Conservation (phyloP, 768 basidiomycete genomes). For the Hemileccinum rubropunctum region DNA sequence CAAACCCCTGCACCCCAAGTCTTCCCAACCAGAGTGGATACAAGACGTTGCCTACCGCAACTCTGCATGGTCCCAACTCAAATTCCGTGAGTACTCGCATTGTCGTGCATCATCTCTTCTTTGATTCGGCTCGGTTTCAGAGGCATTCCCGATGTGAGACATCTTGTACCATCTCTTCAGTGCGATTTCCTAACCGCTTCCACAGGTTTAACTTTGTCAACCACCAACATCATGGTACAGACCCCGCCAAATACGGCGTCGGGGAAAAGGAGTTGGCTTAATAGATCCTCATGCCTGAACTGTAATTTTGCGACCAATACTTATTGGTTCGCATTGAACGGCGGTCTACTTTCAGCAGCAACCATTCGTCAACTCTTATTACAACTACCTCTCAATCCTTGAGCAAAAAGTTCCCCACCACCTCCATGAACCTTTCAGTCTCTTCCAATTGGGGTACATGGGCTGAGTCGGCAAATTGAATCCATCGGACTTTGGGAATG, state of each 20-base stretch:
- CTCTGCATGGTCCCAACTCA: slow-evolving; percentile 90
- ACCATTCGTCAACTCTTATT: neutral
- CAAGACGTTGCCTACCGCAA: slow-evolving; percentile 86
- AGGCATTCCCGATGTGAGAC: slow-evolving; percentile 73
- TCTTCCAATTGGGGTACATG: slow-evolving; percentile 39
- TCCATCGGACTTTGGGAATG: slow-evolving; percentile 36
- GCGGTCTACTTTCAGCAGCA: neutral
- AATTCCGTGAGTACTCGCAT: slow-evolving; percentile 64
- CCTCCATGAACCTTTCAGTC: slow-evolving; percentile 33
- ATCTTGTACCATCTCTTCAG: neutral
- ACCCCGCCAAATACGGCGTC: slow-evolving; percentile 74
- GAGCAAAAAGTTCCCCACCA: slow-evolving; percentile 32
- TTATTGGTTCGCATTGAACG: neutral
- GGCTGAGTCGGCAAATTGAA: slow-evolving; percentile 36
- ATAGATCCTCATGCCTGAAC: slow-evolving; percentile 13
- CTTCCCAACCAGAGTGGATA: slow-evolving; percentile 79
- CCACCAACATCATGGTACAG: slow-evolving; percentile 83
- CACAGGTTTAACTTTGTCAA: slow-evolving; percentile 95
- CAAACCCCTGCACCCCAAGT: slow-evolving; percentile 83
- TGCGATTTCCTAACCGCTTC: slow-evolving; percentile 6
- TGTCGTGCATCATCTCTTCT: slow-evolving; percentile 1
- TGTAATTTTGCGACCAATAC: slow-evolving; percentile 8
- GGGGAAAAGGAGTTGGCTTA: slow-evolving; percentile 26
- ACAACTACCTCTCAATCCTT: slow-evolving; percentile 1
- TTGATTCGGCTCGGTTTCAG: slow-evolving; percentile 35